Base-by-base conservation (phyloP, 257 asterid species). In the Fraxinus excelsior region DNA sequence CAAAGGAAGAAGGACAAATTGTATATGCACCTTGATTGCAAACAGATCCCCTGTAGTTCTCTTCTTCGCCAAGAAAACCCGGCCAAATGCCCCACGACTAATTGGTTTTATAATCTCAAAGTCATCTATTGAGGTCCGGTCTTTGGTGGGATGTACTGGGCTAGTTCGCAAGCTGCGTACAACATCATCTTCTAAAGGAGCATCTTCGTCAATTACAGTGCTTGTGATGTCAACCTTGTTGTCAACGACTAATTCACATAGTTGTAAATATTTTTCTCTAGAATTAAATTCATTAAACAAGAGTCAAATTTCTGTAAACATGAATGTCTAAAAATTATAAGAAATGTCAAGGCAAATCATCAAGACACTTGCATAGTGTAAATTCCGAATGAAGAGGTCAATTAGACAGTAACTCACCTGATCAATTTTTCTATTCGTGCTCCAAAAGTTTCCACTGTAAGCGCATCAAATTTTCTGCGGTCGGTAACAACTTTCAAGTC, bases 31-130 rank as follows among this genome's bases (percentile, higher is more conserved):
- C 99, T 96, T 96, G 78, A 96, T 96, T 7, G 99, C 99, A 77
- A 96, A 96, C 37, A 96, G 81, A 85, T 96, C 99, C 64, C 98
- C 99, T 0, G 99, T 96, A 12, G 96, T 90, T 85, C 97, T 89
- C 90, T 96, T 96, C 84, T 93, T 91, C 28, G 99, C 97, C 89
- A 96, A 80, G 85, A 96, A 96, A 76, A 96, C 99, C 74, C 99
- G 92, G 65, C 99, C 99, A 86, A 96, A 96, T 80, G 99, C 99
- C 70, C 99, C 99, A 71, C 98, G 98, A 86, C 99, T 96, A 75
- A 96, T 96, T 71, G 98, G 99, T 84, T 93, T 93, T 78, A 96
- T 93, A 78, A 96, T 96, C 91, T 93, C 99, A 69, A 96, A 96
- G 87, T 93, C 97, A 85, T 96, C 99, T 79, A 96, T 96, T 8